phyloP scores from a whole-genome alignment of 495 filamentous ascomycete genomes.

The Penicilliopsis zonata region DNA sequence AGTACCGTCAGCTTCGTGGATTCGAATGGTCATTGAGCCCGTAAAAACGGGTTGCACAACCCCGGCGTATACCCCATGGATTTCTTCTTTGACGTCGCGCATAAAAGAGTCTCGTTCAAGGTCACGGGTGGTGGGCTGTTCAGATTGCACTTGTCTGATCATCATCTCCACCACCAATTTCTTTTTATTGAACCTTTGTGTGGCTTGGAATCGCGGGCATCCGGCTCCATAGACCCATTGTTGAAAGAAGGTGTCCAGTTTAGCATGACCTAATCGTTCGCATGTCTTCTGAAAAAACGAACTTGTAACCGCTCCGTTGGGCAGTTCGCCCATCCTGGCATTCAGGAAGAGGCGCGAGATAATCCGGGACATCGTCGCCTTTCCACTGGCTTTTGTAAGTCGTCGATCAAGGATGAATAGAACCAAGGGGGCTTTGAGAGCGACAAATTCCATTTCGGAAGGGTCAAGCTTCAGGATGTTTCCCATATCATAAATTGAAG shows the following conservation, averaged over 20 bases:
- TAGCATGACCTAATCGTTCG: constrained; percentile 76
- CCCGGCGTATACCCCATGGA: constrained; percentile 55
- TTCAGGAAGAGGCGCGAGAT: constrained; percentile 70
- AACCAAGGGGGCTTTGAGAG: constrained; percentile 81
- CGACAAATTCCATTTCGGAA: constrained; percentile 77
- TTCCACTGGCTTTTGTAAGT: constrained; percentile 74
- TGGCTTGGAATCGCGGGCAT: constrained; percentile 74
- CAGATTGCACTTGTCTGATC: constrained; percentile 67
- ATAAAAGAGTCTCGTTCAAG: constrained; percentile 60
- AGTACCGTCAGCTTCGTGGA: constrained; percentile 96
- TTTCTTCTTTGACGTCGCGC: constrained; percentile 70
- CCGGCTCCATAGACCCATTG: constrained; percentile 88
- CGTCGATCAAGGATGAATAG: constrained; percentile 88
- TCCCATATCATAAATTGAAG: constrained; percentile 72
- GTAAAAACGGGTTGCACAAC: constrained; percentile 70
- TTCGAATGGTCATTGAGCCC: constrained; percentile 92
- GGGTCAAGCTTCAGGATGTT: constrained; percentile 65
- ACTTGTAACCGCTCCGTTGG: constrained; percentile 61
- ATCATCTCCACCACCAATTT: constrained; percentile 88
- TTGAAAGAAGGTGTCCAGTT: constrained; percentile 75
- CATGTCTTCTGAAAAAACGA: constrained; percentile 65
- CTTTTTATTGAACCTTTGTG: constrained; percentile 94
- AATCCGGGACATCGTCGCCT: constrained; percentile 71
- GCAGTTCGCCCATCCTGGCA: constrained; percentile 64
- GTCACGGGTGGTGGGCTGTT: constrained; percentile 34